Conservation (phyloP, 2,329 filamentous ascomycete genomes). For the Xylariaceae sp. region DNA sequence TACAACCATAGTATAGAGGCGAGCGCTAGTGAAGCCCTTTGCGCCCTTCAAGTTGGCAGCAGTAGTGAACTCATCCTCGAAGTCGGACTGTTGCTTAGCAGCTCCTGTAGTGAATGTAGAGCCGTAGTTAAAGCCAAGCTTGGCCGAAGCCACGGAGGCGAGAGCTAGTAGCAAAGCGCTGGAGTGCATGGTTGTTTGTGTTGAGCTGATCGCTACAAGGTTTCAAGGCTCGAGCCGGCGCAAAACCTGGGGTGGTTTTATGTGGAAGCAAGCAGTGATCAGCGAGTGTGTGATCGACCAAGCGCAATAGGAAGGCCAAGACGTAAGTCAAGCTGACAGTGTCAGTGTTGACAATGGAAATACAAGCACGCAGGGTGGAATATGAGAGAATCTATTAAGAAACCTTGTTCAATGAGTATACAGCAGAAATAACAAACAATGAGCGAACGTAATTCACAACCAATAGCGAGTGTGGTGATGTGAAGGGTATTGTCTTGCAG, state of each 20-base stretch:
- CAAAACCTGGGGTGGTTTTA: not conserved
- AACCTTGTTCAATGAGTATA: not conserved
- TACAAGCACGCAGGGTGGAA: conserved; percentile 7
- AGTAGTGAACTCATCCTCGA: conserved; percentile 66
- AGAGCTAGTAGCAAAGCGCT: conserved; percentile 32
- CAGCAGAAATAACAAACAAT: conserved; percentile 7
- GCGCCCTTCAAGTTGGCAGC: conserved; percentile 64
- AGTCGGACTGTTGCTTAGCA: conserved; percentile 61
- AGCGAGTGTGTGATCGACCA: not conserved
- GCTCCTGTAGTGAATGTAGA: conserved; percentile 58
- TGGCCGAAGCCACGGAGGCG: conserved; percentile 38
- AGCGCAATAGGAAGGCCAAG: not conserved
- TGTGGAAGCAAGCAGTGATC: not conserved
- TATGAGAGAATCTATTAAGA: conserved; percentile 1
- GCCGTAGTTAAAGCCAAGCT: conserved; percentile 74
- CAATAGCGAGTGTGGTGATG: not conserved
- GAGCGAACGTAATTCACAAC: conserved; percentile 20
- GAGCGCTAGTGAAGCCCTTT: conserved; percentile 64
- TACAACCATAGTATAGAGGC: conserved; percentile 72
- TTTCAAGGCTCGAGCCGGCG: not conserved
- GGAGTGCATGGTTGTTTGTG: conserved; percentile 22
- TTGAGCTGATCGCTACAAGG: not conserved
- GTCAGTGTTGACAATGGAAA: not conserved
- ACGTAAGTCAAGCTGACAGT: not conserved
- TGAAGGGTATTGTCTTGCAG: not conserved